phyloP scores from a whole-genome alignment of 2,329 filamentous ascomycete genomes.

The Monosporascus cannonballus region DNA sequence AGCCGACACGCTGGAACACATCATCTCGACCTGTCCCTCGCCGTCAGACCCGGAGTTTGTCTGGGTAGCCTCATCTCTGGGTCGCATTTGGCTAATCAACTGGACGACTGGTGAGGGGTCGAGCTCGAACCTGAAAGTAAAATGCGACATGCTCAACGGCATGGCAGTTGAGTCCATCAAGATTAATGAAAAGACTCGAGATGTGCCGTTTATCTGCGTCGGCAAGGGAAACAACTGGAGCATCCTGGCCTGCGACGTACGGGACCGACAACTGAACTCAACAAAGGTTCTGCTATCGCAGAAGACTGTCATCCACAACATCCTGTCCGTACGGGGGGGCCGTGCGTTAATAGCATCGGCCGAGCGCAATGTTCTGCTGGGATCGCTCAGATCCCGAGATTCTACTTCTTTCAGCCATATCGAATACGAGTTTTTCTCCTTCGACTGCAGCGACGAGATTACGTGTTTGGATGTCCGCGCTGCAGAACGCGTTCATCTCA shows the following conservation, averaged over 20 bases:
- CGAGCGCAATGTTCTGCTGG: constrained; percentile 53
- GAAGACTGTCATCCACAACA: constrained; percentile 36
- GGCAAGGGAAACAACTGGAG: constrained; percentile 32
- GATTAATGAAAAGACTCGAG: constrained; percentile 28
- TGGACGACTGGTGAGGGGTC: constrained; percentile 46
- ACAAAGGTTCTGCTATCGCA: constrained; percentile 32
- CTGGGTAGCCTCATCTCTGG: constrained; percentile 56
- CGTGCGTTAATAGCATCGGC: constrained; percentile 52
- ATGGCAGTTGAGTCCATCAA: constrained; percentile 36
- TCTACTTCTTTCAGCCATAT: constrained; percentile 34
- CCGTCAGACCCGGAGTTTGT: constrained; percentile 38
- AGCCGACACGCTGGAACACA: constrained; percentile 24
- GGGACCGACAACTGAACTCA: constrained; percentile 19
- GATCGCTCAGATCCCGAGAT: constrained; percentile 35
- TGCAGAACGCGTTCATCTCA: constrained; percentile 25
- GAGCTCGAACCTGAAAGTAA: constrained; percentile 35
- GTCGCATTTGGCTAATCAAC: constrained; percentile 50
- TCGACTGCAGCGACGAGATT: constrained; percentile 57
- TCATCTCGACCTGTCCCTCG: constrained; percentile 41
- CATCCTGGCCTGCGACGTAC: constrained; percentile 41
- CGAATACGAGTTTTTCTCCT: constrained; percentile 50
- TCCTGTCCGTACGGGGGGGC: constrained; percentile 47
- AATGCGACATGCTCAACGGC: constrained; percentile 38
- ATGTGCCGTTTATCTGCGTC: constrained; percentile 44
- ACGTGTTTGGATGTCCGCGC: constrained; percentile 60